A percentile compares a stretch with the other conserved stretches of the same genome.
Evolutionary conservation across 257 asterid species (phyloP).

Genomic region (Jacaranda mimosifolia): DNA sequence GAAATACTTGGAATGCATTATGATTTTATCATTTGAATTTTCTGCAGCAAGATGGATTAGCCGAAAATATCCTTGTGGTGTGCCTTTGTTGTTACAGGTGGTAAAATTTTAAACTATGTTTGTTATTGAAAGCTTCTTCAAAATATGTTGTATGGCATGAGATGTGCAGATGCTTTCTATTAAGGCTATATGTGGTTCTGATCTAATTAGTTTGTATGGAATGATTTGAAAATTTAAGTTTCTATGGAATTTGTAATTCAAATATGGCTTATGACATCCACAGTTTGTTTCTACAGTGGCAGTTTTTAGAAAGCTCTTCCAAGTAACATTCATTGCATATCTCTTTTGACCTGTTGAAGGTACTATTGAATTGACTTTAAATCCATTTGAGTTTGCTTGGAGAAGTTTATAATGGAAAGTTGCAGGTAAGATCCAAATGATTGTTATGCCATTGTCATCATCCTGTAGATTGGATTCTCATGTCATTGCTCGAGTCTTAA

Average conservation of each 20-base stretch:
- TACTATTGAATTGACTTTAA: background rate
- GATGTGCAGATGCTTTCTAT: background rate
- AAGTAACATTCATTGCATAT: background rate
- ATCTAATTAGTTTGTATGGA: background rate
- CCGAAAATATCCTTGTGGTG: background rate
- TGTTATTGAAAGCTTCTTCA: background rate
- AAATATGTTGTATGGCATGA: background rate
- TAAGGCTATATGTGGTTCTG: background rate
- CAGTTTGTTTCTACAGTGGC: background rate
- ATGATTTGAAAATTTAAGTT: too few species aligned
- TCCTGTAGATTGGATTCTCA: background rate
- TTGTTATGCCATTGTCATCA: background rate
- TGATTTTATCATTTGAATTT: background rate
- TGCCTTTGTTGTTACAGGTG: background rate
- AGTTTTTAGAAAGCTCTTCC: background rate
- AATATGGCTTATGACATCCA: background rate
- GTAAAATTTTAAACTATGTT: too few species aligned
- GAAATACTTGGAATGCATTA: background rate
- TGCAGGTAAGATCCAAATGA: background rate
- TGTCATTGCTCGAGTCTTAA: too few species aligned
- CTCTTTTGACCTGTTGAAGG: background rate
- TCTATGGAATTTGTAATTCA: background rate
- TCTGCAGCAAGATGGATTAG: background rate
- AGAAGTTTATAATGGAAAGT: background rate
- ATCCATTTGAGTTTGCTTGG: background rate